phyloP scores from a whole-genome alignment of 2,329 filamentous ascomycete species.

The Stylonectria norvegica region DNA sequence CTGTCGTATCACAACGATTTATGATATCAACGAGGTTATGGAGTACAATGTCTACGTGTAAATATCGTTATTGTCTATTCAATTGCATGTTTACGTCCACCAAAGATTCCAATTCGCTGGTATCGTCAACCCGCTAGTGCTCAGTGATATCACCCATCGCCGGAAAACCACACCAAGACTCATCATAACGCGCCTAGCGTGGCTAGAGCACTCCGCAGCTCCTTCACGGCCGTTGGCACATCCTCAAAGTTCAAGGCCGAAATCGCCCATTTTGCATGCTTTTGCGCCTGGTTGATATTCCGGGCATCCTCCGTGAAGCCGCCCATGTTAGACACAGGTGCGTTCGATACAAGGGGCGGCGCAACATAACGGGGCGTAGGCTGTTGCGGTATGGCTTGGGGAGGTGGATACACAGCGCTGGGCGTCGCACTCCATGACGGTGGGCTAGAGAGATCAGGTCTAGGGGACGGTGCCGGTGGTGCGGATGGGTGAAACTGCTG shows the following conservation, averaged over 20 bases:
- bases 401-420: conserved; percentile 19
- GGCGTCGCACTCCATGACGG: conserved; percentile 23
- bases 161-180: no score
- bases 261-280: conserved; percentile 95
- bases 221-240: conserved; percentile 81
- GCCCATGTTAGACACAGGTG: conserved; percentile 8
- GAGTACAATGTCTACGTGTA: neutral
- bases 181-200: conserved; percentile 59
- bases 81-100: neutral
- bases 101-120: neutral
- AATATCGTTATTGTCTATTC: no score
- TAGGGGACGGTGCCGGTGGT: conserved; percentile 20
- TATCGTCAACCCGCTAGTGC: neutral
- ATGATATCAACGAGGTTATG: neutral
- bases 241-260: conserved; percentile 97
- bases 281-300: conserved; percentile 80
- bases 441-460: conserved; percentile 17
- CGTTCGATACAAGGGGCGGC: conserved; percentile 7
- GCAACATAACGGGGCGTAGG: conserved; percentile 13
- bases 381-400: conserved; percentile 13
- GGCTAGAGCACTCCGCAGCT: conserved; percentile 72
- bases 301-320: conserved; percentile 26
- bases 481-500: conserved; percentile 21
- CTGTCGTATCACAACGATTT: neutral
- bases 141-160: no score